Base-by-base conservation (phyloP, 1,284 basidiomycete genomes). In the Marasmius tenuissimus region DNA sequence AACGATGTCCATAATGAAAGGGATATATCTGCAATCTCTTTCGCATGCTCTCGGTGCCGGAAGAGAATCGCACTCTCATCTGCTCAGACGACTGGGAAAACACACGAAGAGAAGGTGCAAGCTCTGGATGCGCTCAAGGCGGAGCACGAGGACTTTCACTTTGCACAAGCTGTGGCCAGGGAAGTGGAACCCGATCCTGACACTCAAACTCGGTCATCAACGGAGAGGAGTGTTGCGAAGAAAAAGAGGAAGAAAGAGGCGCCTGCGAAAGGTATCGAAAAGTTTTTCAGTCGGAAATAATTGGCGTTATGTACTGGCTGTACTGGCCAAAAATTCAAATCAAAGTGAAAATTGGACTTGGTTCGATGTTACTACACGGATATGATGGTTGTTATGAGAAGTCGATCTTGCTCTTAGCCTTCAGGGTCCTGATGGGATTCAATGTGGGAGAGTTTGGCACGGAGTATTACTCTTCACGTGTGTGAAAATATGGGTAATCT, bases 131-230 rank as follows among this genome's bases (percentile, higher is more conserved):
- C 69, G 59, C 72, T 89, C 57, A 84, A 81, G 61, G 74, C 82
- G 67, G 94, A 96, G 71, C 94, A 97, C 67, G 82, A 86, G 51
- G 94, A 97, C 75, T 96, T 86, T 73, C 94, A 97, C 73, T 86
- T 94, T 67, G 94, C 95, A 1, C 81, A 88, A 69, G 88, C 92
- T 59, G 72, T 96, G 54, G 83, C 87, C 14, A 76, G 72, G 12
- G 73, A 75, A n/a, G 51, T 71, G 22, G 68, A 69, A 64, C 65
- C 63, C 51, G 62, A 66, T 22, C 61, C 62, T 22, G 34, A 55
- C 49, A 59, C 33, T 34, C 45, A 49, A 1, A 58, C 58, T 18
- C 22, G 14, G 61, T 47, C 35, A 54, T 61, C 50, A 42, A 59
- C 56, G 14, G n/a, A 38, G 68, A 64, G 56, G 63, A 55, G 61